phyloP scores from a whole-genome alignment of 176 grass and related monocot genomes.

The Hordeum vulgare region MorexV3_pseudomolecules_assembly NC_058520.1:38652838-38653337 shows the following conservation, averaged over 20 bases:
- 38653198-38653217: no score
- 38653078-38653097: background rate
- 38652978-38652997: background rate
- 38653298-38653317: no score
- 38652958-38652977: background rate
- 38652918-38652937: slow-evolving; percentile 3
- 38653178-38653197: no score
- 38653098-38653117: background rate
- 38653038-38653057: background rate
- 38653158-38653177: no score
- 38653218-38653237: no score
- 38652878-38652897: background rate
- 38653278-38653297: no score
- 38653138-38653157: no score
- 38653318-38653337: no score
- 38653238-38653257: no score
- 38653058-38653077: background rate
- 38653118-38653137: no score
- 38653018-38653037: background rate
- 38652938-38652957: background rate
- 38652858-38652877: background rate
- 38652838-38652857: background rate
- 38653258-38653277: no score
- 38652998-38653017: background rate
- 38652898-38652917: background rate